phyloP scores from a whole-genome alignment of 2,329 filamentous ascomycete genomes.

The Xylaria sp. region DNA sequence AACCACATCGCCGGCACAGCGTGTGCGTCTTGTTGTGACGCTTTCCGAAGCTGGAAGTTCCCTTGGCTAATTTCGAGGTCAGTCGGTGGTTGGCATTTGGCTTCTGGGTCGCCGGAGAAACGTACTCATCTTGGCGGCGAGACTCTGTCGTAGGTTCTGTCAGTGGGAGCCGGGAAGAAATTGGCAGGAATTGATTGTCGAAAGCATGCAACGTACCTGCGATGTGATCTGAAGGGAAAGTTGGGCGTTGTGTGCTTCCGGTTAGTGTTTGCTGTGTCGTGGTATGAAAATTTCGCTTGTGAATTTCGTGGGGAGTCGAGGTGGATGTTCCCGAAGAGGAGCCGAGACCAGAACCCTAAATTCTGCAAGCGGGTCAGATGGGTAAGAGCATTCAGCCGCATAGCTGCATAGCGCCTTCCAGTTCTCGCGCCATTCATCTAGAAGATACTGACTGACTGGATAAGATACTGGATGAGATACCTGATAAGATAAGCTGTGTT shows the following conservation, averaged over 20 bases:
- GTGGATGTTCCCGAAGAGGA: constrained; percentile 32
- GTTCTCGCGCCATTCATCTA: not conserved
- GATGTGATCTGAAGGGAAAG: constrained; percentile 27
- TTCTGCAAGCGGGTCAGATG: not conserved
- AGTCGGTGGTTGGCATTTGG: constrained; percentile 26
- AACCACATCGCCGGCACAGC: constrained; percentile 97
- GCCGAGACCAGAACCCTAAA: constrained; percentile 27
- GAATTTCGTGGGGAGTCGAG: constrained; percentile 33
- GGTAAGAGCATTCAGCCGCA: not conserved
- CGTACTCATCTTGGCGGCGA: constrained; percentile 41
- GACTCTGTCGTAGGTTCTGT: constrained; percentile 23
- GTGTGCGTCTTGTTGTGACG: constrained; percentile 99
- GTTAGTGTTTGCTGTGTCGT: constrained; percentile 17
- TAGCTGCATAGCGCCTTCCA: not conserved
- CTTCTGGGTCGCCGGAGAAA: constrained; percentile 21
- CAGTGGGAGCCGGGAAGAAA: constrained; percentile 2
- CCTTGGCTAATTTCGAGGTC: constrained; percentile 38
- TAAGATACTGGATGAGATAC: not conserved
- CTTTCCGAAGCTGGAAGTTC: constrained; percentile 44
- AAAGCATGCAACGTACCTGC: constrained; percentile 26
- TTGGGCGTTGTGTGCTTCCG: constrained; percentile 27
- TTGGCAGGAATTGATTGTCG: not conserved
- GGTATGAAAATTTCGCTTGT: constrained; percentile 33
- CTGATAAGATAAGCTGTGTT: constrained; percentile 9
- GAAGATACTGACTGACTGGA: not conserved